A percentile compares a stretch with the other conserved stretches of the same genome.
Evolutionary conservation across 768 basidiomycete genomes (phyloP).

Genomic region (Hericium coralloides): DNA sequence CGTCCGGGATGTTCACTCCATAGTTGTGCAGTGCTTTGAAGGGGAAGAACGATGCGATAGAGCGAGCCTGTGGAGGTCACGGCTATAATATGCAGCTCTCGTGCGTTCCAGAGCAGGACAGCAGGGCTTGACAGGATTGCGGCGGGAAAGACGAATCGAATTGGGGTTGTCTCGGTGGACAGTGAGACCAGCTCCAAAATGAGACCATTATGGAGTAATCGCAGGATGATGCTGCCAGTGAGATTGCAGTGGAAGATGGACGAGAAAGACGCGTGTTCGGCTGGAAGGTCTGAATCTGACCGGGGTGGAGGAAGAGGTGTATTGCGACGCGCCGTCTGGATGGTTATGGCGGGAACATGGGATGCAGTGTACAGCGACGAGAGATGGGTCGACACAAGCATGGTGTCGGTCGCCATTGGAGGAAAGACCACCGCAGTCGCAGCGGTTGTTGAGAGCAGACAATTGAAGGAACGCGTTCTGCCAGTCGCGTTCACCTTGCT

Average conservation of each 20-base stretch:
- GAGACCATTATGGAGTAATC: conserved; percentile 64
- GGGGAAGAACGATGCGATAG: conserved; percentile 61
- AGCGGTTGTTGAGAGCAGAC: too few species aligned
- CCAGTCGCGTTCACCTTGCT: too few species aligned
- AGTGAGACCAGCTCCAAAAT: conserved; percentile 75
- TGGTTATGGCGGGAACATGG: conserved; percentile 39
- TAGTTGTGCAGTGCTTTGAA: conserved; percentile 23
- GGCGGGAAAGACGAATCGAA: conserved; percentile 75
- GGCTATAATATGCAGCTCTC: conserved; percentile 61
- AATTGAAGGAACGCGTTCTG: too few species aligned
- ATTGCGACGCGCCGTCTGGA: conserved; percentile 54
- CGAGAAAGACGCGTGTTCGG: conserved; percentile 68
- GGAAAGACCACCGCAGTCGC: too few species aligned
- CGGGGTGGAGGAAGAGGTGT: conserved; percentile 37
- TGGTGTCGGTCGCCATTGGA: conserved; percentile 1
- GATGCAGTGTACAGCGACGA: conserved; percentile 52
- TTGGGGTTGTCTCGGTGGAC: conserved; percentile 50
- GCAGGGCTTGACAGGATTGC: conserved; percentile 56
- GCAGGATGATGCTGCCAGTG: conserved; percentile 61
- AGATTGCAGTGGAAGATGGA: conserved; percentile 44
- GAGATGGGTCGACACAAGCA: conserved; percentile 38
- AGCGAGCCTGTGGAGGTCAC: conserved; percentile 63
- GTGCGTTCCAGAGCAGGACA: conserved; percentile 38
- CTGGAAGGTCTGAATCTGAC: conserved; percentile 33
- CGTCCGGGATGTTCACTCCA: conserved; percentile 23